Conservation (phyloP, 2,329 filamentous ascomycete genomes). For the Fusarium chaquense region DNA sequence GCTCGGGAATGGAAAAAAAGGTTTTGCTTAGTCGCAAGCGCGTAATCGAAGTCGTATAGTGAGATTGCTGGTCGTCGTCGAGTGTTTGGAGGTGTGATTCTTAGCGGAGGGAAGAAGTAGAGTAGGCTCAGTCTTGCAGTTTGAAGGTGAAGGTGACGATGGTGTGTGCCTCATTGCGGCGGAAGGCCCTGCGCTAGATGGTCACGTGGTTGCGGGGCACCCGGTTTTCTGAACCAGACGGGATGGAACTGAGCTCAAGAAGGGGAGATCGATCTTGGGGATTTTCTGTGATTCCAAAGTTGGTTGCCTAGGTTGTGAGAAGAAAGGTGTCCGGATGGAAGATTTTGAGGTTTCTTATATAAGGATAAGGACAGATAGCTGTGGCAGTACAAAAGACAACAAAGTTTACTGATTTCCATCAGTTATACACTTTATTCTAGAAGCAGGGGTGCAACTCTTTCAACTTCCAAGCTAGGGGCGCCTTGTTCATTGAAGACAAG, state of each 20-base stretch:
- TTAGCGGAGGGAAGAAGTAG: constrained; percentile 42
- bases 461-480: constrained; percentile 7
- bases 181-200: constrained; percentile 39
- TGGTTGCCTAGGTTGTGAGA: background rate
- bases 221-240: constrained; percentile 18
- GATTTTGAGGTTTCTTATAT: background rate
- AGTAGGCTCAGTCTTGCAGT: constrained; percentile 47
- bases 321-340: background rate
- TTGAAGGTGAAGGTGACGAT: constrained; percentile 48
- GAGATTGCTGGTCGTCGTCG: constrained; percentile 33
- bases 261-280: constrained; percentile 2
- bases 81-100: constrained; percentile 27
- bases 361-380: background rate
- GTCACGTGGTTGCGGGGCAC: constrained; percentile 55
- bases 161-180: constrained; percentile 47
- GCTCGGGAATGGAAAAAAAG: constrained; percentile 17
- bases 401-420: constrained; percentile 5
- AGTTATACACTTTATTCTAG: background rate
- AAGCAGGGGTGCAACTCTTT: constrained; percentile 22
- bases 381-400: background rate
- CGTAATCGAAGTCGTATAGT: constrained; percentile 33
- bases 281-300: constrained; percentile 17
- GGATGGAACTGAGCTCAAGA: constrained; percentile 11
- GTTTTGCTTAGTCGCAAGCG: constrained; percentile 33
- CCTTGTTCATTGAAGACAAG: constrained; percentile 8